phyloP scores from a whole-genome alignment of 371 early-diverging fungal genomes.

The Mucor indicus region DNA sequence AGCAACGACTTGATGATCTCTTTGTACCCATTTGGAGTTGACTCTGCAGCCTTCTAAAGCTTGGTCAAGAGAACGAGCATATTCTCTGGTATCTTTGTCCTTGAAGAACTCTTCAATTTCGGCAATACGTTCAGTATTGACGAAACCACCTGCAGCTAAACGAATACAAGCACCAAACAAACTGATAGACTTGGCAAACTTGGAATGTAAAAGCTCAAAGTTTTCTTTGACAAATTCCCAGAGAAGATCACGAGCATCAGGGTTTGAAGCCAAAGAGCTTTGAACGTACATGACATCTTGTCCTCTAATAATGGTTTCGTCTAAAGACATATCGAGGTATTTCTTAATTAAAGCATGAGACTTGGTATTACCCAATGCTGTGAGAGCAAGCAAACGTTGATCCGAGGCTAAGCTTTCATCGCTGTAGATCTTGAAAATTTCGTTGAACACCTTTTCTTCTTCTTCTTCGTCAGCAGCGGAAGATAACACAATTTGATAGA shows the following conservation, averaged over 20 bases:
- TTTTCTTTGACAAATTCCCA: conserved; percentile 80
- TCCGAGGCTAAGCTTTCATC: conserved; percentile 65
- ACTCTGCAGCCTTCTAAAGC: conserved; percentile 80
- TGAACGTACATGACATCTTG: conserved; percentile 80
- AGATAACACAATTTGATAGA: conserved; percentile 71
- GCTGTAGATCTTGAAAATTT: conserved; percentile 70
- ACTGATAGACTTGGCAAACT: conserved; percentile 69
- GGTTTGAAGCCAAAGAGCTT: conserved; percentile 54
- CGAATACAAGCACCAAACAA: conserved; percentile 76
- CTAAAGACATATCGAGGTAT: conserved; percentile 64
- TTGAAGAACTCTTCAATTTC: conserved; percentile 77
- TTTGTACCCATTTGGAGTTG: conserved; percentile 76
- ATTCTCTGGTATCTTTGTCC: conserved; percentile 69
- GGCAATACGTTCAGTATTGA: conserved; percentile 58
- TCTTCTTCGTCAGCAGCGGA: conserved; percentile 58
- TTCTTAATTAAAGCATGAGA: conserved; percentile 55
- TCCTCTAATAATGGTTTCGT: conserved; percentile 68
- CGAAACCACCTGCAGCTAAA: conserved; percentile 67
- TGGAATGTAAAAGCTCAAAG: conserved; percentile 64
- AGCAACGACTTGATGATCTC: conserved; percentile 71
- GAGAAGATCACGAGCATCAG: conserved; percentile 61
- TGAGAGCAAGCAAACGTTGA: conserved; percentile 77
- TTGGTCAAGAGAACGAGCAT: conserved; percentile 77
- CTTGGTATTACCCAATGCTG: conserved; percentile 70
- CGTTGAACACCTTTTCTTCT: conserved; percentile 67